Conservation (phyloP, 2,329 filamentous ascomycete species). For the Xylaria sp. region DNA sequence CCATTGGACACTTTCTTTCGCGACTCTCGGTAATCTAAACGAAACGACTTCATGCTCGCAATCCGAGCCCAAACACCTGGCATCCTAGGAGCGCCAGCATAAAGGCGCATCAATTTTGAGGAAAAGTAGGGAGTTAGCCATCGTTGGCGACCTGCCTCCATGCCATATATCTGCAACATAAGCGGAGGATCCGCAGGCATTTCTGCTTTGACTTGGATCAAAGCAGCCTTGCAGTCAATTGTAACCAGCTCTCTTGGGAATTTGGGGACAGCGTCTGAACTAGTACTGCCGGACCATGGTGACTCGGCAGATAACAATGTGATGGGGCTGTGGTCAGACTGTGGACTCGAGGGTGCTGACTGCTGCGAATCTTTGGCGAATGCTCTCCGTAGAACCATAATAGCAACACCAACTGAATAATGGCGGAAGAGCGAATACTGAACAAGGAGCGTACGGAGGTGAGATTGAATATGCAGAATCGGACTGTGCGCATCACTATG, state of each 20-base stretch:
- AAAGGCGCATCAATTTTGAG: conserved; percentile 80
- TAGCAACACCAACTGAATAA: conserved; percentile 84
- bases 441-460: conserved; percentile 77
- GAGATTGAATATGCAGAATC: conserved; percentile 84
- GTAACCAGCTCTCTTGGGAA: conserved; percentile 70
- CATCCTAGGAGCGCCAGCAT: conserved; percentile 85
- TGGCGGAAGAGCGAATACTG: conserved; percentile 95
- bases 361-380: conserved; percentile 58
- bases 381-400: conserved; percentile 73
- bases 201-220: conserved; percentile 86
- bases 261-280: conserved; percentile 43
- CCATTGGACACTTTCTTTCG: conserved; percentile 68
- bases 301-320: conserved; percentile 39
- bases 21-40: conserved; percentile 80
- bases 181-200: conserved; percentile 89
- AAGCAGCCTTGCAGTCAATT: conserved; percentile 78
- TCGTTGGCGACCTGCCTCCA: conserved; percentile 83
- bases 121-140: conserved; percentile 85
- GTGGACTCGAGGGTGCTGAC: conserved; percentile 36
- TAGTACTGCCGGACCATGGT: conserved; percentile 39
- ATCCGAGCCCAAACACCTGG: conserved; percentile 84
- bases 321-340: conserved; percentile 46
- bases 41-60: conserved; percentile 79
- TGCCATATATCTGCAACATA: conserved; percentile 84
- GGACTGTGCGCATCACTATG: conserved; percentile 85